Percentiles rank a stretch among this genome's conserved stretches.
phyloP scores from a whole-genome alignment of 768 basidiomycete genomes.

The Lentinula lateritia region DNA sequence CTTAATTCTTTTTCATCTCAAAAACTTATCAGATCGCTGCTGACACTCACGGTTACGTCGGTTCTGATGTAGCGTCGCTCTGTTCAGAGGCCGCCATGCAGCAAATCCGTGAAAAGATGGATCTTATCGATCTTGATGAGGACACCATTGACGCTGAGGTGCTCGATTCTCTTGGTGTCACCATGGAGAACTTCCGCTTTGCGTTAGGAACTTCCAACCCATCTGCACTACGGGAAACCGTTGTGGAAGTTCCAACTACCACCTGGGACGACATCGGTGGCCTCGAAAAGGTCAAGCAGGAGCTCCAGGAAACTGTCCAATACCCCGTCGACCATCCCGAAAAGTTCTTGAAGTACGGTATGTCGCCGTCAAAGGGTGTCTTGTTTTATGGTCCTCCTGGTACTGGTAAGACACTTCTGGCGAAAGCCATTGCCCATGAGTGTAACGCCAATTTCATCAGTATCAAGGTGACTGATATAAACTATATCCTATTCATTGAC shows the following conservation, averaged over 20 bases:
- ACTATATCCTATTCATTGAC: not conserved
- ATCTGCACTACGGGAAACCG: conserved; percentile 97
- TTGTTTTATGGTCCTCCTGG: conserved; percentile 99
- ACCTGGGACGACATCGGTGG: conserved; percentile 99
- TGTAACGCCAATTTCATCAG: conserved; percentile 99
- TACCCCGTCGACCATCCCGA: conserved; percentile 99
- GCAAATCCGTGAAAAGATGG: conserved; percentile 99
- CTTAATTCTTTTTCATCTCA: conserved; percentile 8
- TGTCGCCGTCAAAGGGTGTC: conserved; percentile 99
- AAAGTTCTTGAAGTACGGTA: conserved; percentile 99
- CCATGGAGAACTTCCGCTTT: conserved; percentile 99
- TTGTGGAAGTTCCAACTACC: conserved; percentile 97
- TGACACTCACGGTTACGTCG: conserved; percentile 99
- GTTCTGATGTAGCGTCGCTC: conserved; percentile 94
- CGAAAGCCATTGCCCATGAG: conserved; percentile 99
- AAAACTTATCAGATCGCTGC: conserved; percentile 73
- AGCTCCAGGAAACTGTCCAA: conserved; percentile 98
- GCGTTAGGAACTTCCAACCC: conserved; percentile 97
- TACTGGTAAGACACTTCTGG: conserved; percentile 98
- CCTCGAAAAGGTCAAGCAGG: conserved; percentile 98
- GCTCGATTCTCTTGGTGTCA: conserved; percentile 96
- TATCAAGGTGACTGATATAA: conserved; percentile 65
- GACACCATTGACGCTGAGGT: conserved; percentile 99
- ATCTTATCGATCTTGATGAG: conserved; percentile 90
- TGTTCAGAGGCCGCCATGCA: conserved; percentile 99